Evolutionary conservation across 1,284 basidiomycete species (phyloP).

Genomic region (Agaricales sp.): DNA sequence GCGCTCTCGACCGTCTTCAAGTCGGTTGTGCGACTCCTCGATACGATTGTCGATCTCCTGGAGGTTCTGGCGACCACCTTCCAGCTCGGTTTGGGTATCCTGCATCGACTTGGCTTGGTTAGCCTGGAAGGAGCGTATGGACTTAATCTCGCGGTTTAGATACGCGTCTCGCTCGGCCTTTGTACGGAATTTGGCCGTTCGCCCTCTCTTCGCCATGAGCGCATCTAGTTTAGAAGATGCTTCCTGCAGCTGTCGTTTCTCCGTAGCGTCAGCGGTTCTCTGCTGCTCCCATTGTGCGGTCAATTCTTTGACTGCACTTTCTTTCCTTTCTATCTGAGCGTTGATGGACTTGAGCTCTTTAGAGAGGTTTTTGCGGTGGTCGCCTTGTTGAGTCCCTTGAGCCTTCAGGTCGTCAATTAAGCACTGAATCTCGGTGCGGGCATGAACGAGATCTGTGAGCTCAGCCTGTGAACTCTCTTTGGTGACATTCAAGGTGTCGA

Average conservation of each 20-base stretch:
- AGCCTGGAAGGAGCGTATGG: slow-evolving; percentile 47
- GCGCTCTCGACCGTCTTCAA: slow-evolving; percentile 69
- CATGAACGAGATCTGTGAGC: slow-evolving; percentile 68
- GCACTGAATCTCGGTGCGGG: slow-evolving; percentile 76
- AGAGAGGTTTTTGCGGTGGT: slow-evolving; percentile 53
- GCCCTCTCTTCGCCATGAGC: slow-evolving; percentile 83
- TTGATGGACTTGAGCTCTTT: slow-evolving; percentile 57
- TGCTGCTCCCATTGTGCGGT: slow-evolving; percentile 58
- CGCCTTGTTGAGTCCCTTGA: slow-evolving; percentile 49
- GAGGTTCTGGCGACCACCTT: slow-evolving; percentile 34
- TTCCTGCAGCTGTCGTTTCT: slow-evolving; percentile 66
- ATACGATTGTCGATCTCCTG: slow-evolving; percentile 51
- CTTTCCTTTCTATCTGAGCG: slow-evolving; percentile 51
- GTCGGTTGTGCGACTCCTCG: slow-evolving; percentile 52
- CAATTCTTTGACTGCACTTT: slow-evolving; percentile 50
- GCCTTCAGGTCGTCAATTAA: slow-evolving; percentile 73
- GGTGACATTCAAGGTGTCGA: slow-evolving; percentile 60
- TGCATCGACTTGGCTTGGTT: slow-evolving; percentile 43
- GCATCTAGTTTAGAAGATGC: slow-evolving; percentile 60
- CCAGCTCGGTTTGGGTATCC: slow-evolving; percentile 34
- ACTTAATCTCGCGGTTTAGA: slow-evolving; percentile 63
- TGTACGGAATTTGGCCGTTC: slow-evolving; percentile 77
- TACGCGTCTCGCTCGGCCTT: slow-evolving; percentile 76
- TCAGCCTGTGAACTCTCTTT: slow-evolving; percentile 69
- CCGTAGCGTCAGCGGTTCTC: slow-evolving; percentile 46